Evolutionary conservation across 129 eudicot genomes (phyloP).

Genomic region (Flaveria linearis): DNA sequence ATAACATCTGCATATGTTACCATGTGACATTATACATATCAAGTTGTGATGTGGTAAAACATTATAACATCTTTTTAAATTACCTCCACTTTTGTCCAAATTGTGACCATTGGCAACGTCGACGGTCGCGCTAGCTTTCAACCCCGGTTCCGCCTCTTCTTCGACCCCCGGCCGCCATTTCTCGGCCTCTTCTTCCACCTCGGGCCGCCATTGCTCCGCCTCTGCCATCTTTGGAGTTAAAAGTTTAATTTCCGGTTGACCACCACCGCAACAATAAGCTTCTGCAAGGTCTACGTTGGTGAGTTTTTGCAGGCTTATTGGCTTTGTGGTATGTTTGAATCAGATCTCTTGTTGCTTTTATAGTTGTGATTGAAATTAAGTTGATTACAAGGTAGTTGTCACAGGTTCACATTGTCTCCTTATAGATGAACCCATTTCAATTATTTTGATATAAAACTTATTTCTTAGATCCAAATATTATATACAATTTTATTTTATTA

Average conservation of each 20-base stretch:
- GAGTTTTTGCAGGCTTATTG: constrained; percentile 3
- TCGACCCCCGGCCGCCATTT: neutral
- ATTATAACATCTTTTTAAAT: neutral
- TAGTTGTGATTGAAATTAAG: constrained; percentile 7
- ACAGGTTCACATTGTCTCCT: constrained; percentile 24
- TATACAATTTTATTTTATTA: too few species aligned
- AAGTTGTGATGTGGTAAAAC: neutral
- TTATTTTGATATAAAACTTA: neutral
- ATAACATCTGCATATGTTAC: neutral
- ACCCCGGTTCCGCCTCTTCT: constrained; percentile 5
- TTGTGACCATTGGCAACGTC: neutral
- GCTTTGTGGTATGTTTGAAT: neutral
- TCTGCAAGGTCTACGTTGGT: too few species aligned
- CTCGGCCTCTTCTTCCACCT: neutral
- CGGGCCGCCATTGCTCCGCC: neutral
- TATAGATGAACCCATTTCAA: neutral
- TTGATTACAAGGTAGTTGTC: constrained; percentile 24
- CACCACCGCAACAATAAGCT: too few species aligned
- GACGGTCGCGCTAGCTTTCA: constrained; percentile 17
- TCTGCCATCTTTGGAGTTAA: constrained; percentile 33
- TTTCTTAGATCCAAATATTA: neutral
- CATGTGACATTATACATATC: neutral
- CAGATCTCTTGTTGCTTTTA: constrained; percentile 18
- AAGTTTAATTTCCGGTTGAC: neutral
- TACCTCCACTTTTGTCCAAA: constrained; percentile 18